Conservation (phyloP, 2,329 filamentous ascomycete species). For the Tetracladium maxilliforme region DNA sequence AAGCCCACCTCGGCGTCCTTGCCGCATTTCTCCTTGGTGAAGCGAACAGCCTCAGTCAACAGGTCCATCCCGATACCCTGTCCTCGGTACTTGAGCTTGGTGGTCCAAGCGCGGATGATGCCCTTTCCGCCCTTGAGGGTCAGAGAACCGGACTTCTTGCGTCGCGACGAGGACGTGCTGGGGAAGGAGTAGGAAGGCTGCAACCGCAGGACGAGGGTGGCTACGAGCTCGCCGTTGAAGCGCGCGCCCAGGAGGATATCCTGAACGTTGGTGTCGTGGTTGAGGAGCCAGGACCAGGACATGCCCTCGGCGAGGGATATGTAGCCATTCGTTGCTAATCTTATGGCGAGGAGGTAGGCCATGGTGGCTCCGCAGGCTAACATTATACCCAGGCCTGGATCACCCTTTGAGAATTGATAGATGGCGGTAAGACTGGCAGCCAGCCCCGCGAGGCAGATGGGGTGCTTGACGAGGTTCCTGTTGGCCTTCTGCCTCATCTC, state of each 20-base stretch:
- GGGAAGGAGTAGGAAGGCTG: conserved; percentile 18
- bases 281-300: conserved; percentile 10
- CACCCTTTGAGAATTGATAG: conserved; percentile 26
- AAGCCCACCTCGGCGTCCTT: conserved; percentile 56
- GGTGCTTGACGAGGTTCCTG: conserved; percentile 47
- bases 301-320: conserved; percentile 11
- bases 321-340: conserved; percentile 47
- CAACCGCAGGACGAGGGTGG: conserved; percentile 53
- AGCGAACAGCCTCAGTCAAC: conserved; percentile 55
- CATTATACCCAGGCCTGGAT: conserved; percentile 38
- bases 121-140: conserved; percentile 45
- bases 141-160: conserved; percentile 22
- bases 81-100: conserved; percentile 50
- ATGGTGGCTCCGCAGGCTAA: conserved; percentile 47
- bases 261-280: conserved; percentile 21
- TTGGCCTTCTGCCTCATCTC: conserved; percentile 64
- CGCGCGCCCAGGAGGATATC: conserved; percentile 51
- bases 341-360: conserved; percentile 45
- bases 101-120: conserved; percentile 73
- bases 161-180: conserved; percentile 13
- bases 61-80: conserved; percentile 60
- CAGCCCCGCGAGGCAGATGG: conserved; percentile 34
- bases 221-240: conserved; percentile 55
- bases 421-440: conserved; percentile 24
- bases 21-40: conserved; percentile 55